Evolutionary conservation across 1,139 yeast genomes (phyloP), one percentile per base, ranked within the genome.

Genomic region (Yamadazyma siamensis): DNA sequence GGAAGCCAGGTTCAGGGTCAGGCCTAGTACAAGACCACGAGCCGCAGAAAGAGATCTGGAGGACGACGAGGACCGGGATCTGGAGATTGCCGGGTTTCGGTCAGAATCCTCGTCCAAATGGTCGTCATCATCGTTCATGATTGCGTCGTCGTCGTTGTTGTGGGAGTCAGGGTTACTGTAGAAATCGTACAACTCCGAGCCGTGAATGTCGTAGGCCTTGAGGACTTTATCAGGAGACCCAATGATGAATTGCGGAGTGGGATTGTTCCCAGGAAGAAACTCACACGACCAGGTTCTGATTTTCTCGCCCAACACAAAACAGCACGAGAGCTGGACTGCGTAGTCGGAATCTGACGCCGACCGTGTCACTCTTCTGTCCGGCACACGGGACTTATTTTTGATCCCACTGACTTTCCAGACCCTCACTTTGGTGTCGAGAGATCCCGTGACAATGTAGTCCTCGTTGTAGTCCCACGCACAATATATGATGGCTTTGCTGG

Each of bases 141-240:
- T 45, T 12, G 28, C 25, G n/a, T 31, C 27, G 10, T 33, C 40
- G 27, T 36, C 41, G 15, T 23, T 28, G 15, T 12, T 12, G 32
- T 25, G 38, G n/a, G 54, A 61, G 27, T 63, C 67, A 3, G 62
- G 54, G 35, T 64, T 66, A 13, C 61, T 62, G 39, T 66, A 66
- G 40, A 68, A 68, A 40, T 68, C 74, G 44, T 65, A 64, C 9
- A 67, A 41, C 36, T 66, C 72, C 3, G 43, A 45, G 5, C 75
- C 73, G 14, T 59, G 54, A 15, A 73, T 47, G 43, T 79, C 75
- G 61, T 74, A 84, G 10, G 83, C 70, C 20, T 75, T 72, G 35
- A 87, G 71, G 28, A 75, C 79, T 41, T 79, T 78, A 51, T 86
- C 96, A 0, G 89, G 87, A 2, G 91, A 78, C 0, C 94, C 94